Evolutionary conservation across 73 alveolate genomes (phyloP), one percentile per base, ranked within the genome.

Genomic region (Symbiodinium natans): DNA sequence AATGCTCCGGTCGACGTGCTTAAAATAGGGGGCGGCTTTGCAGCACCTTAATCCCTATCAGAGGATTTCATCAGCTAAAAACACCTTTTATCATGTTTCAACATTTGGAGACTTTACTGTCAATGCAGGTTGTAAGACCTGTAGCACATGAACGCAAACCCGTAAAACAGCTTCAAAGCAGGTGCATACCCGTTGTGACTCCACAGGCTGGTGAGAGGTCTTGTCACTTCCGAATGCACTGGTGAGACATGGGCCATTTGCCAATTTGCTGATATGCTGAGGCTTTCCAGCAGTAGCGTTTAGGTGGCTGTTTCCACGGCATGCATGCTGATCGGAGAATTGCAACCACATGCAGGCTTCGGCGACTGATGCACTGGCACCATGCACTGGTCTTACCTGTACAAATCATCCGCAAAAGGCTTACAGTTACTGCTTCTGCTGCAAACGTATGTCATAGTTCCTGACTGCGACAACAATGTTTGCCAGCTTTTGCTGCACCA

Each of bases 361-460:
- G 84, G 84, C 23, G 42, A 74, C 40, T n/a, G 46, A 19, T 74
- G 43, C 40, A 74, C 84, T 43, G 41, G 29, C 82, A 19, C 25
- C 43, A 23, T 74, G 27, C 43, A n/a, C 42, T 31, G 75, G 59
- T 87, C 77, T 85, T 83, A 75, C 46, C 97, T 90, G 97, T 90
- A 90, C 97, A 90, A 41, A 85, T 90, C 77, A 84, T 59, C 84
- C 59, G 84, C 40, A 56, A 10, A 29, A 23, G 73, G 59, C 75
- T 33, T 41, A 56, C 73, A 27, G 84, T 90, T 89, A 90, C 40
- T 90, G 97, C 77, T 90, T 90, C 80, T 90, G 97, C 25, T 90
- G 97, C 97, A 90, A 73, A 68, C 97, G 97, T 41, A 90, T 90
- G 83, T 90, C 97, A 90, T 90, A 90, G 97, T 90, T 90, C 80